Conservation (phyloP, 139 green algal genomes). For the Penium margaritaceum region DNA sequence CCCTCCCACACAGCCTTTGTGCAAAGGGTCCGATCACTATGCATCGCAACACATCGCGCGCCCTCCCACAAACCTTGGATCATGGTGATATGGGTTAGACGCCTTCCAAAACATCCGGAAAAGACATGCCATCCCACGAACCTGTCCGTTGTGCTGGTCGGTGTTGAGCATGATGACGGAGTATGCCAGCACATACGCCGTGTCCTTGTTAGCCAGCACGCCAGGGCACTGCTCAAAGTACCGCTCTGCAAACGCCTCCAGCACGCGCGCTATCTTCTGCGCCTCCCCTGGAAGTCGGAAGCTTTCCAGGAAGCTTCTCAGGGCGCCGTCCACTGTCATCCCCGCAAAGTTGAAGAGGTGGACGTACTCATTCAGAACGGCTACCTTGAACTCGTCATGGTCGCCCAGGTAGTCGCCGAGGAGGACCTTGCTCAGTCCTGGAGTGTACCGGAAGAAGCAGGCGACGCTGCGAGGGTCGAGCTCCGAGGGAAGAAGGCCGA, state of each 20-base stretch:
- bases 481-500: conserved; percentile 66
- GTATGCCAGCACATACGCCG: conserved; percentile 73
- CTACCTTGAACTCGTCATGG: conserved; percentile 72
- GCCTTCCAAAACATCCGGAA: too few species aligned
- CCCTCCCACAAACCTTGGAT: too few species aligned
- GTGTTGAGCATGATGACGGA: conserved; percentile 83
- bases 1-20: too few species aligned
- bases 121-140: too few species aligned
- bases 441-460: conserved; percentile 75
- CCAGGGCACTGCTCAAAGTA: conserved; percentile 49
- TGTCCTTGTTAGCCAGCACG: conserved; percentile 51
- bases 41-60: too few species aligned
- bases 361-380: conserved; percentile 61
- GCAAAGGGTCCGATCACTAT: too few species aligned
- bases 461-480: conserved; percentile 55
- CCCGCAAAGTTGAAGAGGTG: conserved; percentile 68
- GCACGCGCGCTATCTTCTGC: conserved; percentile 75
- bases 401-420: conserved; percentile 91
- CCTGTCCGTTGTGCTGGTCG: conserved; percentile 73
- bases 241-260: conserved; percentile 57
- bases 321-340: conserved; percentile 67
- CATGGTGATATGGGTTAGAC: too few species aligned
- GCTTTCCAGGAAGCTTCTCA: conserved; percentile 67
- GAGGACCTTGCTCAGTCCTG: conserved; percentile 71
- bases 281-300: conserved; percentile 73